Evolutionary conservation across 306 rosid species (phyloP), one percentile per base, ranked within the genome.

Genomic region (Dryas octopetala): DNA sequence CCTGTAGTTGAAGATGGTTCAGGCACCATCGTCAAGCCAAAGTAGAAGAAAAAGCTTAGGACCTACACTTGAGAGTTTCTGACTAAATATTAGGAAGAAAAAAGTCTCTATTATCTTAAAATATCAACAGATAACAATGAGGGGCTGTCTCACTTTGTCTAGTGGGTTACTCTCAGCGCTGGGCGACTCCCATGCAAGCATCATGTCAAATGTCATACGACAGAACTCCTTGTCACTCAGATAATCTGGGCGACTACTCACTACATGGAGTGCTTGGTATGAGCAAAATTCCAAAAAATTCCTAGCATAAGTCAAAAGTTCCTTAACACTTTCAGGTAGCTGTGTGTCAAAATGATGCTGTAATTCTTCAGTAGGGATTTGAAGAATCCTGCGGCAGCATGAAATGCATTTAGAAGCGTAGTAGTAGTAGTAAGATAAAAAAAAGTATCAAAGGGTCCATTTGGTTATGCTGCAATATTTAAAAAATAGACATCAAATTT

Each of bases 151-250:
- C 80, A 87, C 95, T 77, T 81, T 79, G 68, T 76, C 70, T 19
- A 65, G n/a, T 23, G 76, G 74, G 73, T 79, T 81, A 52, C 77
- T 82, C 72, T 83, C 82, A 48, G 82, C 86, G 70, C 85, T 78
- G 14, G 98, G 97, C 45, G 88, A 83, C 62, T 95, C 98, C 97
- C 97, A 95, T 15, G 97, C 96, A 62, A 94, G 93, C 98, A 94
- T 94, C 88, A 90, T 90, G 76, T 94, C 98, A 63, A 82, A 94
- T 32, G 96, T 82, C 74, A 95, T 70, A 49, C 83, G 88, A 38
- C 93, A 89, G 61, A 95, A 86, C 8, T 89, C 95, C 58, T 85
- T 79, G 57, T 83, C 84, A 57, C 62, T 83, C 80, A 94, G 62
- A 84, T 82, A 94, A 83, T 89, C 86, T 0, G 90, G 73, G 70